Base-by-base conservation (phyloP, 345 rosid species). In the Hevea brasiliensis region DNA sequence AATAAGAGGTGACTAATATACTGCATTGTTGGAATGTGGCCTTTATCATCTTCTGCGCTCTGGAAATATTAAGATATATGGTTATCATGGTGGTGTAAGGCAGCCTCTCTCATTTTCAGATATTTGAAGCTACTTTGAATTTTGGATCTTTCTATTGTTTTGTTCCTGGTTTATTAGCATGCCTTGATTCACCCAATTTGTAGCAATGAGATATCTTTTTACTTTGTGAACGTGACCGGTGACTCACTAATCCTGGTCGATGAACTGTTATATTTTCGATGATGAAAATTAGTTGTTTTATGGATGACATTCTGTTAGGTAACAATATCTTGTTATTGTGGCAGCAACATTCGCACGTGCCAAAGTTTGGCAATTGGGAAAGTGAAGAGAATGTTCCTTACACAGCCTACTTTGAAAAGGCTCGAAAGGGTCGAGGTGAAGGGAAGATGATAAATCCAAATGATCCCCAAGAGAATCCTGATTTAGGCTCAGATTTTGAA, bases 341-440 rank as follows among this genome's bases (percentile, higher is more conserved):
- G 68, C 89, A 92, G 93, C 88, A 92, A 75, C 88, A 86, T 67
- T 81, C 96, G 0, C 85, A 79, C 58, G 98, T 92, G 56, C 97
- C 98, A 0, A 82, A 82, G 65, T 94, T 94, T 83, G 98, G 98
- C 67, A 88, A 94, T 78, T 94, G 96, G 97, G 97, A 92, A 44
- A 82, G 81, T 65, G 91, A 83, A 26, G 94, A 89, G 68, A 81
- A 83, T 76, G 90, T 90, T 80, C 98, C 97, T 44, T 94, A 94
- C 83, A 94, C 98, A 4, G 88, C 88, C 68, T 94, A 84, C 71
- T 92, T 94, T 68, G 97, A 92, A 17, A 89, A 90, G 81, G 98
- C 97, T 6, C 84, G 96, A 60, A 82, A 88, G 79, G 92, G 83
- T 40, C 85, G 96, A 69, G 74, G 72, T 20, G 97, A 88, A 0